Base-by-base conservation (phyloP, 1,139 yeast genomes). In the Geotrichum carabidarum region DNA sequence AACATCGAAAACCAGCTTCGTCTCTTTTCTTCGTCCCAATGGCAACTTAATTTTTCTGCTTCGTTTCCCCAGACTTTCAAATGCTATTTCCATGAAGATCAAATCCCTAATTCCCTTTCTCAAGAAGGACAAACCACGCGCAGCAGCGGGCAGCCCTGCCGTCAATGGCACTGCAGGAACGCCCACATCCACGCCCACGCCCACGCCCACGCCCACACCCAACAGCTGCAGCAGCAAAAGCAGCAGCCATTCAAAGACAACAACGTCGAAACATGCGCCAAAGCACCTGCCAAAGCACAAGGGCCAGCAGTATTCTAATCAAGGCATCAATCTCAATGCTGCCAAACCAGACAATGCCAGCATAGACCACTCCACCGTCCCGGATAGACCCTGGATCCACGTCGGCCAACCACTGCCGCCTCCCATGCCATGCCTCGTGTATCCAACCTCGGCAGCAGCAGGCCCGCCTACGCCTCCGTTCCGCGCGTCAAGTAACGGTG, bases 261-360 rank as follows among this genome's bases (percentile, higher is more conserved):
- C 27, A 22, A 22, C 27, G 5, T 3, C 27, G n/a, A 45, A 34
- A 12, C 11, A 17, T 17, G 17, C 35, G 8, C 42, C 38, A 11
- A 30, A 8, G 11, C 55, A 51, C 27, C 48, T 37, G 14, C 55
- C 55, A 22, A 51, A 51, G 31, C 55, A 47, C 51, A 51, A 51
- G 34, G 55, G 55, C 18, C 47, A 35, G 11, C 22, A 11, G 38
- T 27, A 38, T 27, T 32, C 47, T n/a, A 12, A 45, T 18, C 18
- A 48, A 11, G 32, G 27, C 27, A 3, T 22, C 27, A 22, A 22
- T 22, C 4, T 22, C 27, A n/a, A 37, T n/a, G 15, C n/a, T 2
- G 17, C 40, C 37, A n/a, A 7, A 37, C 14, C 40, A 8, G 17
- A 37, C 40, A 37, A 37, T 8, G 15, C n/a, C 9, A 11, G 15